Evolutionary conservation across 2,329 filamentous ascomycete genomes (phyloP), one percentile per base, ranked within the genome.

Genomic region (Tolypocladium endophyticum): DNA sequence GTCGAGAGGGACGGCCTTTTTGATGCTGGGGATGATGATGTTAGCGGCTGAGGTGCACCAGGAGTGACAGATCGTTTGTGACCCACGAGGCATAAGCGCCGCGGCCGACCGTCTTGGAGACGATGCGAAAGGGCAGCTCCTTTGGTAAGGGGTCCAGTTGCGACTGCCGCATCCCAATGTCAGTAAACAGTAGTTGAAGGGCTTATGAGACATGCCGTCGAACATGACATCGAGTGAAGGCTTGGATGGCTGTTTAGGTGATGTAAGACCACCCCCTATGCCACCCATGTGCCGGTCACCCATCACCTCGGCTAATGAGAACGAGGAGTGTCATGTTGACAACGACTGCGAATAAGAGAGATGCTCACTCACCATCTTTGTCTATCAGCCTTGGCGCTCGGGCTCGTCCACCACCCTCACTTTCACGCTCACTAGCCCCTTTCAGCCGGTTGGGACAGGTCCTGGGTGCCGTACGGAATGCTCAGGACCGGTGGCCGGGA

Each of bases 101-200:
- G 72, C 91, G 88, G 59, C 94, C 94, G 68, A 99, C 96, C 18
- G 94, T 99, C 73, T 94, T 94, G 62, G 94, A 97, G 68, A 99
- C 84, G 70, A 99, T 88, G 64, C 93, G 87, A 74, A 99, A 99
- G 58, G 94, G 94, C 56, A 99, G 81, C 69, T 96, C 86, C 63
- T 70, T 79, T 30, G 94, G 94, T 57, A 97, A 79, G 65, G 93
- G 92, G 70, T 92, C 92, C 66, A 92, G 78, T 77, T 99, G 94
- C 65, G 92, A 96, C 82, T 96, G 81, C 69, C 78, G 85, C 84
- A 60, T 63, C 61, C 59, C 11, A 28, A 30, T 25, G 43, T 53
- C 14, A 61, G 58, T 20, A 23, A 30, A 35, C 8, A 4, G 28
- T 6, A 18, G 30, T 16, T 53, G 30, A 35, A 14, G 50, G 18